Evolutionary conservation across 2,329 filamentous ascomycete species (phyloP).

Genomic region (Colletotrichum sp.): DNA sequence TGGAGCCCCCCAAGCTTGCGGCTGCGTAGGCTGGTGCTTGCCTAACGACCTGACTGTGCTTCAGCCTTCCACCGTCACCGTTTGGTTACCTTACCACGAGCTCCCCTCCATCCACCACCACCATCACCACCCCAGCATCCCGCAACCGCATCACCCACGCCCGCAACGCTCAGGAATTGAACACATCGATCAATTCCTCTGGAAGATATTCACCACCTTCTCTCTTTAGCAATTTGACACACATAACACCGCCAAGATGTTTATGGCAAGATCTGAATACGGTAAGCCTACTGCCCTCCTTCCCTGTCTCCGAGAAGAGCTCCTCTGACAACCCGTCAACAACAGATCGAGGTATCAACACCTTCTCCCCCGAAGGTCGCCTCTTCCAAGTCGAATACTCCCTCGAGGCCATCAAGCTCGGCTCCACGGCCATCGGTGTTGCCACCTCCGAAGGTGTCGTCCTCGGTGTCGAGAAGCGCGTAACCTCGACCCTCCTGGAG

Average conservation of each 20-base stretch:
- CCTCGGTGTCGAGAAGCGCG: constrained; percentile 97
- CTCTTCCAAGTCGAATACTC: constrained; percentile 99
- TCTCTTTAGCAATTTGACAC: constrained; percentile 5
- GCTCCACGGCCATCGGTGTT: constrained; percentile 96
- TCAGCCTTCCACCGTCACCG: constrained; percentile 19
- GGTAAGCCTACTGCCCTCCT: constrained; percentile 63
- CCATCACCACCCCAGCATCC: not conserved
- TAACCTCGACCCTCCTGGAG: constrained; percentile 96
- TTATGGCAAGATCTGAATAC: constrained; percentile 99
- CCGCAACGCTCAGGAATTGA: not conserved
- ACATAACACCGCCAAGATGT: constrained; percentile 74
- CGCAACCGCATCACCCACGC: not conserved
- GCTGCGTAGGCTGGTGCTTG: constrained; percentile 46
- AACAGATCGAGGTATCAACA: constrained; percentile 46
- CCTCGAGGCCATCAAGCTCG: constrained; percentile 99
- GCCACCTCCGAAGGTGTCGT: constrained; percentile 95
- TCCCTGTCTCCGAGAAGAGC: constrained; percentile 29
- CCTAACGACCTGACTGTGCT: constrained; percentile 27
- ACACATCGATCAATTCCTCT: not conserved
- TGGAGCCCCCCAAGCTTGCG: constrained; percentile 8
- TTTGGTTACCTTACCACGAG: constrained; percentile 17
- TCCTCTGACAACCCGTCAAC: constrained; percentile 33
- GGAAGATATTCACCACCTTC: not conserved
- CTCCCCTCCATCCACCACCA: constrained; percentile 12
- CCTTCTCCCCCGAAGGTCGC: constrained; percentile 99